These are phyloP conservation scores for Orbilia oligospora DNA, from an alignment of 2,329 filamentous ascomycete genomes.

Conservation along the genomic window DNA sequence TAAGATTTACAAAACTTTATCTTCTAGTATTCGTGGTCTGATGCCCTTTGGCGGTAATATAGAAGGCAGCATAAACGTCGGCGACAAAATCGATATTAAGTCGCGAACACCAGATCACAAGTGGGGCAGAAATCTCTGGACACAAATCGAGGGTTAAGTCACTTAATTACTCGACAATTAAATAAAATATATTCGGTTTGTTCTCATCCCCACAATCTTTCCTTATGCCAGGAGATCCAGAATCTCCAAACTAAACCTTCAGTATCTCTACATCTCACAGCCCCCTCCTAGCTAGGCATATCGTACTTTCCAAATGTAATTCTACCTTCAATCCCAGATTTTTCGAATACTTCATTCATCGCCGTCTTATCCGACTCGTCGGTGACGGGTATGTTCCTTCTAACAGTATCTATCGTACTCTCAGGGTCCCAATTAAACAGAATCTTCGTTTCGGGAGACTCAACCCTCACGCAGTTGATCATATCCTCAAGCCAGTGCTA, in stretches of 20 bases:
- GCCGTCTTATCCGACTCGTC: constrained; percentile 42
- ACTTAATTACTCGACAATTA: not conserved
- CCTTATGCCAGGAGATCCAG: not conserved
- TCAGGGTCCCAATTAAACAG: constrained; percentile 59
- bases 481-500: constrained; percentile 59
- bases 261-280: not conserved
- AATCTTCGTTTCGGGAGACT: constrained; percentile 54
- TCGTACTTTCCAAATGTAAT: constrained; percentile 53
- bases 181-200: not conserved
- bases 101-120: constrained; percentile 44
- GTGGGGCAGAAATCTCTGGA: constrained; percentile 56
- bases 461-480: constrained; percentile 52
- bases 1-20: not conserved
- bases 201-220: not conserved
- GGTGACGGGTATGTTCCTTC: constrained; percentile 44
- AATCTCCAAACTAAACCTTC: not conserved
- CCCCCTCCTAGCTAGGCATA: constrained; percentile 24
- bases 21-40: not conserved
- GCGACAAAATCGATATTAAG: constrained; percentile 40
- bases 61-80: constrained; percentile 43
- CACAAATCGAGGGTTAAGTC: constrained; percentile 20
- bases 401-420: constrained; percentile 54
- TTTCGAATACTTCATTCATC: constrained; percentile 48
- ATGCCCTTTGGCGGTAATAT: not conserved
- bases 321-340: constrained; percentile 52